Evolutionary conservation across 2,329 filamentous ascomycete genomes (phyloP).

Genomic region (Zymoseptoria ardabiliae): DNA sequence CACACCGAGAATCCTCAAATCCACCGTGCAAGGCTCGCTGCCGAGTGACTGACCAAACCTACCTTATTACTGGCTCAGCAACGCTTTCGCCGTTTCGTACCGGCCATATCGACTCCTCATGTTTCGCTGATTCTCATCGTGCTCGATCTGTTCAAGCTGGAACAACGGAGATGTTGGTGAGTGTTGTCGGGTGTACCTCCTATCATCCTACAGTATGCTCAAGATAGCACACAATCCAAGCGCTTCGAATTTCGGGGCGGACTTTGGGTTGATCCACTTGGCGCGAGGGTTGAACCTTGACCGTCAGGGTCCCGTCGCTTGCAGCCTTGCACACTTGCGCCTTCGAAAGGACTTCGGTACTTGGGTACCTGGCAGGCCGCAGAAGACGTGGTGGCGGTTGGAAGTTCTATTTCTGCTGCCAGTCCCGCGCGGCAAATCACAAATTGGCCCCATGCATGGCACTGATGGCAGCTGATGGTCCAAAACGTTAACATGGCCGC

Average conservation of each 20-base stretch:
- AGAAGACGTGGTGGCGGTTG: neutral
- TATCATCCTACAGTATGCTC: too few relatives aligned
- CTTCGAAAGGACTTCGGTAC: neutral
- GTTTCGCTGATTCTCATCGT: neutral
- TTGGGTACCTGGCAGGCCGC: neutral
- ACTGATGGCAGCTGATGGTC: neutral
- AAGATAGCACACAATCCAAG: neutral
- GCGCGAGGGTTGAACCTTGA: neutral
- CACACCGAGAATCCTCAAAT: too few relatives aligned
- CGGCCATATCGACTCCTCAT: neutral
- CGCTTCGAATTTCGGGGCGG: neutral
- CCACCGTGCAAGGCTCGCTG: too few relatives aligned
- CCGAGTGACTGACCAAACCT: too few relatives aligned
- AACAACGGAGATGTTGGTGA: neutral
- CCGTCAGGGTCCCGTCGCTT: neutral
- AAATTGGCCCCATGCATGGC: neutral
- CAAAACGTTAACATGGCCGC: too few relatives aligned
- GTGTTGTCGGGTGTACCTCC: too few relatives aligned
- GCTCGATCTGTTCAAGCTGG: neutral
- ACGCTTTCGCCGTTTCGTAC: too few relatives aligned
- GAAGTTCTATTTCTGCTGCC: neutral
- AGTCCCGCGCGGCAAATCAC: neutral
- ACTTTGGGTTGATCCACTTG: neutral
- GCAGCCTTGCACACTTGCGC: neutral
- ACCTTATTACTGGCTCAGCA: too few relatives aligned